Conservation (phyloP, 495 filamentous ascomycete species). For the Mytilinidion resinicola region DNA sequence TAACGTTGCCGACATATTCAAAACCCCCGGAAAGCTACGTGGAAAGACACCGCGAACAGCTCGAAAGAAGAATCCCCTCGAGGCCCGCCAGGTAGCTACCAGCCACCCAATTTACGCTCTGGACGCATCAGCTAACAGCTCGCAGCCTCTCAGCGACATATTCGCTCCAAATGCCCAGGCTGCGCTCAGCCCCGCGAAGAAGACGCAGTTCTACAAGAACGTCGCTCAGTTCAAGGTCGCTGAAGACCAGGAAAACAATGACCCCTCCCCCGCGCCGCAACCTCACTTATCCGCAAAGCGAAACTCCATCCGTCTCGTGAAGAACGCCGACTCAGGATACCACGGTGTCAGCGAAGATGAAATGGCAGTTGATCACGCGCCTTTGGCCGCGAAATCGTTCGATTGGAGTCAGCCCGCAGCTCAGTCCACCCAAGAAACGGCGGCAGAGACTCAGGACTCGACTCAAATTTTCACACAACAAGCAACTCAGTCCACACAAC, state of each 20-base stretch:
- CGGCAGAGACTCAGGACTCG: slow-evolving; percentile 10
- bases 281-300: not conserved
- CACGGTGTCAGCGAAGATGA: slow-evolving; percentile 64
- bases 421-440: slow-evolving; percentile 18
- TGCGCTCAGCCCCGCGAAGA: slow-evolving; percentile 18
- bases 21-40: slow-evolving; percentile 88
- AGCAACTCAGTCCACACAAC: slow-evolving; percentile 10
- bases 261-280: not conserved
- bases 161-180: slow-evolving; percentile 50
- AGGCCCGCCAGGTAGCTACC: slow-evolving; percentile 60
- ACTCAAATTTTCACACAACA: slow-evolving; percentile 20
- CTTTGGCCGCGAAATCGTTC: slow-evolving; percentile 13
- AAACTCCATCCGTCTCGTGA: slow-evolving; percentile 10
- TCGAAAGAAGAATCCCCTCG: slow-evolving; percentile 59
- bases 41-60: slow-evolving; percentile 87
- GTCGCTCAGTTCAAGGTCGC: slow-evolving; percentile 27
- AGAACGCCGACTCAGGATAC: slow-evolving; percentile 66
- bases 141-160: slow-evolving; percentile 73
- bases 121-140: slow-evolving; percentile 9
- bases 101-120: not conserved
- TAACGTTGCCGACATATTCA: slow-evolving; percentile 87
- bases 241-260: slow-evolving; percentile 4
- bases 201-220: slow-evolving; percentile 23
- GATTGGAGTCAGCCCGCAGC: not conserved
- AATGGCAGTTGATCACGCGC: slow-evolving; percentile 37